Conservation (phyloP, 2,329 filamentous ascomycete species). For the Neonectria sp. region DNA sequence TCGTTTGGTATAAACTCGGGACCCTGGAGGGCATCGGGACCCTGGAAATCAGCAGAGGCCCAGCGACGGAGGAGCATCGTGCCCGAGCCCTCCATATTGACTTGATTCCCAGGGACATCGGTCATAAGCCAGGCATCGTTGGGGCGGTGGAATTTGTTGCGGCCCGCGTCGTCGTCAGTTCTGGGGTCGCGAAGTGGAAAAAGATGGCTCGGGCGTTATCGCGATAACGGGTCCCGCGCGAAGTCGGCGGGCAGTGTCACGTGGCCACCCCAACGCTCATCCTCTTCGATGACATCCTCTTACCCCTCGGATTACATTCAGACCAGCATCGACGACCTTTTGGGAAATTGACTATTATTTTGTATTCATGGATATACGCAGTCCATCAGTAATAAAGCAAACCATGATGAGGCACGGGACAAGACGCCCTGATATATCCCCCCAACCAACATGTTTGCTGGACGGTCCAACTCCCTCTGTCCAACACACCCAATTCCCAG, state of each 20-base stretch:
- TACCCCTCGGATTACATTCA: neutral
- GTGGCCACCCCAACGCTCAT: slow-evolving; percentile 13
- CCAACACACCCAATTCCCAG: slow-evolving; percentile 8
- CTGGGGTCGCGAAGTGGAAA: slow-evolving; percentile 35
- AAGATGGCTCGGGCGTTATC: slow-evolving; percentile 42
- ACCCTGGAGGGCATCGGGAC: slow-evolving; percentile 37
- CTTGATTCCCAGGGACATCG: slow-evolving; percentile 64
- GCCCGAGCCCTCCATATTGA: slow-evolving; percentile 59
- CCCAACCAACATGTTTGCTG: slow-evolving; percentile 8
- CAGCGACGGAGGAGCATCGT: slow-evolving; percentile 49
- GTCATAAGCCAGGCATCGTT: slow-evolving; percentile 58
- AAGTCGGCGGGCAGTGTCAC: slow-evolving; percentile 22
- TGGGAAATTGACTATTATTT: neutral
- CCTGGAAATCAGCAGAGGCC: slow-evolving; percentile 40
- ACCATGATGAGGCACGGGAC: neutral
- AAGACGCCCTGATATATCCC: neutral
- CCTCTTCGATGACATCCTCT: neutral
- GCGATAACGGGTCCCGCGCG: slow-evolving; percentile 29
- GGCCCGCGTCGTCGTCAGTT: slow-evolving; percentile 30
- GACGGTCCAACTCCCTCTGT: slow-evolving; percentile 9
- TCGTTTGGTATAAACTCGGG: slow-evolving; percentile 26
- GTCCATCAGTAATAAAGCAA: slow-evolving; percentile 1
- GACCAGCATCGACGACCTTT: neutral
- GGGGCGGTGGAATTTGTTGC: slow-evolving; percentile 21
- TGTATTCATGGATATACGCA: neutral